Conservation (phyloP, 768 basidiomycete genomes). For the Mycena amicta region DNA sequence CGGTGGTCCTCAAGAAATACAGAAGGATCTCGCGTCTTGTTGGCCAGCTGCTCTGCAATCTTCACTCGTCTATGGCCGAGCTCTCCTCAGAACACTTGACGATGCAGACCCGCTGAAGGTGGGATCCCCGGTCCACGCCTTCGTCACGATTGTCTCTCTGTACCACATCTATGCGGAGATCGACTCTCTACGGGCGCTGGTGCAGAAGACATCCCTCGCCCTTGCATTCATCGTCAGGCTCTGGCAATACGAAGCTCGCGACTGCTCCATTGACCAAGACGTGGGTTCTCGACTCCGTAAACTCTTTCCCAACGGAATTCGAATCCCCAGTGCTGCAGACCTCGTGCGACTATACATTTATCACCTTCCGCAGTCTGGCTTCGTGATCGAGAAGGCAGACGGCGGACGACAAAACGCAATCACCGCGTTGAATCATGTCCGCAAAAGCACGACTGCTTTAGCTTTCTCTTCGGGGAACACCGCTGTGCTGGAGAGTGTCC, state of each 20-base stretch:
- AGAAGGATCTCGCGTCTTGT: background rate
- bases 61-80: conserved; percentile 1
- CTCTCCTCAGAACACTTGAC: background rate
- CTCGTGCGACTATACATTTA: background rate
- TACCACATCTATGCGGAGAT: conserved; percentile 5
- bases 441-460: background rate
- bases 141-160: conserved; percentile 8
- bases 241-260: conserved; percentile 5
- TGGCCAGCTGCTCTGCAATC: conserved; percentile 1
- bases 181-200: conserved; percentile 6
- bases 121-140: conserved; percentile 11
- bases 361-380: background rate
- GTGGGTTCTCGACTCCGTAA: background rate
- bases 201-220: background rate
- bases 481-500: background rate
- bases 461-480: background rate
- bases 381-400: background rate
- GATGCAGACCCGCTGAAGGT: background rate
- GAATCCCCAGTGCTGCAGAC: conserved; percentile 1
- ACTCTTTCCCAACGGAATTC: conserved; percentile 2
- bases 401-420: background rate
- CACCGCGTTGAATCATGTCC: conserved; percentile 2
- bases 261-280: background rate
- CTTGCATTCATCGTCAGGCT: background rate
- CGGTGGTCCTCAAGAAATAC: background rate